Conservation (phyloP, 2,329 filamentous ascomycete genomes). For the Macrophomina pseudophaseolina region DNA sequence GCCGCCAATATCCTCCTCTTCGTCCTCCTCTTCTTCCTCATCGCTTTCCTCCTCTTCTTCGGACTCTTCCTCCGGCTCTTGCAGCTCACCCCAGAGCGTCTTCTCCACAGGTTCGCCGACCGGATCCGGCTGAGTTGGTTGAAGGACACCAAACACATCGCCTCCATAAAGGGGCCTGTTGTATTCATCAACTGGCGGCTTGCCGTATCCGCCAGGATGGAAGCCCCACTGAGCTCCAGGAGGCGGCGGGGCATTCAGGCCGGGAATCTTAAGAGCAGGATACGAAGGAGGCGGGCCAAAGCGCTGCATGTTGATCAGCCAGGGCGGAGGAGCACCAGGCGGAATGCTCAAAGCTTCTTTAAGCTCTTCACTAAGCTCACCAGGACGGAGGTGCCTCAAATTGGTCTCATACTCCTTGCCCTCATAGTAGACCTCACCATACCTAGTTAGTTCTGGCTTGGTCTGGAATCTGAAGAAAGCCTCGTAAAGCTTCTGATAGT, state of each 20-base stretch:
- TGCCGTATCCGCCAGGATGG: constrained; percentile 92
- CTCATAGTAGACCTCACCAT: constrained; percentile 99
- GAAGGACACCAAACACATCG: constrained; percentile 85
- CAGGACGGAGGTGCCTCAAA: constrained; percentile 84
- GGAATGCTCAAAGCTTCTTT: constrained; percentile 94
- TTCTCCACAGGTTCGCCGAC: constrained; percentile 82
- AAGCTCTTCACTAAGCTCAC: constrained; percentile 85
- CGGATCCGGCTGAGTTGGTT: constrained; percentile 63
- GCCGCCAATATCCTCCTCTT: constrained; percentile 65
- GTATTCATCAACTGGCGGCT: constrained; percentile 91
- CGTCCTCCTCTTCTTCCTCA: constrained; percentile 72
- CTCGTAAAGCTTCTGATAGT: constrained; percentile 97
- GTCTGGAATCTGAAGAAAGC: constrained; percentile 98
- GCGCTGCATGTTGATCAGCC: constrained; percentile 96
- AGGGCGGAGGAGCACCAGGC: constrained; percentile 89
- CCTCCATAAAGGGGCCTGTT: constrained; percentile 91
- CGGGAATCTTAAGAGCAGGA: constrained; percentile 91
- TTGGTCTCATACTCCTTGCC: constrained; percentile 98
- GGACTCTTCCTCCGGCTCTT: constrained; percentile 65
- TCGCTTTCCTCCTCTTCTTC: constrained; percentile 66
- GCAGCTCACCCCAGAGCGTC: constrained; percentile 88
- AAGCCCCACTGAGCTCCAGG: constrained; percentile 92
- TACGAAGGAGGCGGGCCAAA: constrained; percentile 94
- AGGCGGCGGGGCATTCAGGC: constrained; percentile 90
- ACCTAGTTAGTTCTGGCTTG: constrained; percentile 90